Evolutionary conservation across 106 monocot species (phyloP).

Genomic region (Dioscorea alata): DNA sequence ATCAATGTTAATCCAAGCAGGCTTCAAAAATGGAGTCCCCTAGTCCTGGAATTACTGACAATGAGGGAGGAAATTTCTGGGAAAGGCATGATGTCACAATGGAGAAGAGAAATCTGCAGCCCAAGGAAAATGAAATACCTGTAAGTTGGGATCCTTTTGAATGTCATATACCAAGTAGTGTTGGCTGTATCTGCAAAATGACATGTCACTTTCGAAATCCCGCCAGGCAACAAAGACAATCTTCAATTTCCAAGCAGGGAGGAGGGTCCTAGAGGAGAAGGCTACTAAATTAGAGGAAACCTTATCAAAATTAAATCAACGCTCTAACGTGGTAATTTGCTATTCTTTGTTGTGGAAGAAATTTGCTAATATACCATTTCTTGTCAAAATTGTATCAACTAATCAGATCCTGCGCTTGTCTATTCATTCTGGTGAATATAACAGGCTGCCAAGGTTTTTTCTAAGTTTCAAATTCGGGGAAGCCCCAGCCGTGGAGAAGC

Average conservation of each 20-base stretch:
- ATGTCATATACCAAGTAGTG: neutral
- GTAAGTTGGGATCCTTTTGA: constrained; percentile 8
- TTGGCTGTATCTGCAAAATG: neutral
- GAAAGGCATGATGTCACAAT: constrained; percentile 4
- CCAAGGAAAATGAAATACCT: constrained; percentile 1
- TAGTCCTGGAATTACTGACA: constrained; percentile 1
- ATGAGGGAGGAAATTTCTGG: constrained; percentile 9
- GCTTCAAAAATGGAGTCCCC: constrained; percentile 15
- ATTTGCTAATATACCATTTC: too few species aligned
- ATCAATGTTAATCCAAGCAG: constrained; percentile 13
- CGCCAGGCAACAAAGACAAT: constrained; percentile 14
- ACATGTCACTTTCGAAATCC: neutral
- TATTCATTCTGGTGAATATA: neutral
- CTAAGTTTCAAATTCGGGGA: constrained; percentile 5
- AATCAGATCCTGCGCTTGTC: neutral
- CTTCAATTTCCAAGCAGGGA: constrained; percentile 10
- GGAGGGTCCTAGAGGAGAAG: neutral
- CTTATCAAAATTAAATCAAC: constrained; percentile 1
- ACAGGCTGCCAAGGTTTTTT: constrained; percentile 12
- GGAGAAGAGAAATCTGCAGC: constrained; percentile 1
- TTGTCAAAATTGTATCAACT: too few species aligned
- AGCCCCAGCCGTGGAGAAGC: neutral
- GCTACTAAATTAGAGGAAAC: neutral
- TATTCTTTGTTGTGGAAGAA: too few species aligned
- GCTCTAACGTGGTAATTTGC: constrained; percentile 2